Evolutionary conservation across 2,329 filamentous ascomycete genomes (phyloP).

Genomic region (Pseudocercospora cruenta): DNA sequence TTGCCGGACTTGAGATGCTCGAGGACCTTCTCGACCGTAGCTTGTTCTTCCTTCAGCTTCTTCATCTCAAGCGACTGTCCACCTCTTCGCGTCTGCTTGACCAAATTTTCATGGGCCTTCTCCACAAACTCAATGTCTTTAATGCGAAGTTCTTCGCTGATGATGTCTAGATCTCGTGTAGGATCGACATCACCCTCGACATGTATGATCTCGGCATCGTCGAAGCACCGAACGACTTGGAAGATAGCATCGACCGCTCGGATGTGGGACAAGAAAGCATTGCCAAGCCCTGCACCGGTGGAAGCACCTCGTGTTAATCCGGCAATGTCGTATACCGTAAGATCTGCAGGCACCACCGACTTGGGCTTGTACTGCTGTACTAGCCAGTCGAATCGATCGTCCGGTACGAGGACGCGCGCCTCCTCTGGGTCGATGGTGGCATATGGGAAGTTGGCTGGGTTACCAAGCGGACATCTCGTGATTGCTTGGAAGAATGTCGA

Average conservation of each 20-base stretch:
- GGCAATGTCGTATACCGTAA: constrained; percentile 98
- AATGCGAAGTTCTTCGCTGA: constrained; percentile 91
- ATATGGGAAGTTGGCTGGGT: constrained; percentile 99
- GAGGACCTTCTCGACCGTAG: constrained; percentile 87
- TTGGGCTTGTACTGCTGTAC: constrained; percentile 97
- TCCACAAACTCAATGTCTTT: constrained; percentile 99
- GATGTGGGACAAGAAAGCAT: constrained; percentile 97
- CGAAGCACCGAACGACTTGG: constrained; percentile 59
- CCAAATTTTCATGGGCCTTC: constrained; percentile 87
- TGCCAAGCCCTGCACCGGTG: constrained; percentile 95
- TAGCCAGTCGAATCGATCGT: constrained; percentile 95
- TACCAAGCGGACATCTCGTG: constrained; percentile 95
- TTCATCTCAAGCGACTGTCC: constrained; percentile 97
- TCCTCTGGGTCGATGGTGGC: constrained; percentile 99
- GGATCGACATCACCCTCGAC: constrained; percentile 99
- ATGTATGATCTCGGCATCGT: constrained; percentile 99
- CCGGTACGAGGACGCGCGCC: constrained; percentile 93
- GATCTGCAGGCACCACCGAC: constrained; percentile 91
- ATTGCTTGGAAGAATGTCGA: constrained; percentile 99
- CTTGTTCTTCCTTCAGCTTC: constrained; percentile 93
- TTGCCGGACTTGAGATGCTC: constrained; percentile 83
- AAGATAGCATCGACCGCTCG: constrained; percentile 64
- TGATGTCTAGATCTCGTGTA: constrained; percentile 90
- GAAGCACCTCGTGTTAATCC: constrained; percentile 94
- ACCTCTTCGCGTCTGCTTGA: constrained; percentile 93